phyloP scores from a whole-genome alignment of 148 eudicot species.

The Nepenthes gracilis region DNA sequence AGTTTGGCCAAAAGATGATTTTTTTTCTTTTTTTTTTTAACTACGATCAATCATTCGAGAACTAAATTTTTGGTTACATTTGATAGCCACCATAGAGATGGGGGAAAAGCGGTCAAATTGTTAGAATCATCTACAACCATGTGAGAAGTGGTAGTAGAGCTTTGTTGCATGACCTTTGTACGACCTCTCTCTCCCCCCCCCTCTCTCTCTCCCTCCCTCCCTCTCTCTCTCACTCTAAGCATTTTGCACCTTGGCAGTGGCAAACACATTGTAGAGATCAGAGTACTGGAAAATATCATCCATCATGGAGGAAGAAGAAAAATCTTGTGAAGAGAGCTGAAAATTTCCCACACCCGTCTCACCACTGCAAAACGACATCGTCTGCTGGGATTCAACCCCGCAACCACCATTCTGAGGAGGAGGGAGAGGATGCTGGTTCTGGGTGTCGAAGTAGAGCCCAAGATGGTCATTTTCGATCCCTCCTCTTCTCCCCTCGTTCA shows the following conservation, averaged over 20 bases:
- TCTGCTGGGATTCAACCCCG: background rate
- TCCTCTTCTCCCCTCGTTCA: slow-evolving; percentile 2
- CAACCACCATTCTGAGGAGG: slow-evolving; percentile 1
- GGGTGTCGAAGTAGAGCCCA: slow-evolving; percentile 4
- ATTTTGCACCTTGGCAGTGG: slow-evolving; percentile 18
- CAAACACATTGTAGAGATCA: slow-evolving; percentile 17
- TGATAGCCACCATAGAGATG: too few relatives aligned
- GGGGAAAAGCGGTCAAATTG: too few relatives aligned
- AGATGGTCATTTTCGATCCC: slow-evolving; percentile 1
- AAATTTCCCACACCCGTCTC: background rate
- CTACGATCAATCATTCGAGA: too few relatives aligned
- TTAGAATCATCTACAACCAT: too few relatives aligned
- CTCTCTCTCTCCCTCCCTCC: too few relatives aligned
- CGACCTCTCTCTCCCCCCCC: too few relatives aligned
- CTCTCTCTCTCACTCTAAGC: slow-evolving; percentile 3
- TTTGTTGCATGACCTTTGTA: too few relatives aligned
- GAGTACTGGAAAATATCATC: slow-evolving; percentile 28
- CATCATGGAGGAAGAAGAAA: background rate
- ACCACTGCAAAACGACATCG: background rate
- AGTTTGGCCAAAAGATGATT: too few relatives aligned
- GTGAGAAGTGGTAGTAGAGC: too few relatives aligned
- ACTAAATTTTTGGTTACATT: too few relatives aligned
- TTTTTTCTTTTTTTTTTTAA: too few relatives aligned
- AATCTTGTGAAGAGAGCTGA: slow-evolving; percentile 5
- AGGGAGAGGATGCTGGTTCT: background rate